Base-by-base conservation (phyloP, 2,329 filamentous ascomycete species). In the Sarocladium brachiariae region DNA sequence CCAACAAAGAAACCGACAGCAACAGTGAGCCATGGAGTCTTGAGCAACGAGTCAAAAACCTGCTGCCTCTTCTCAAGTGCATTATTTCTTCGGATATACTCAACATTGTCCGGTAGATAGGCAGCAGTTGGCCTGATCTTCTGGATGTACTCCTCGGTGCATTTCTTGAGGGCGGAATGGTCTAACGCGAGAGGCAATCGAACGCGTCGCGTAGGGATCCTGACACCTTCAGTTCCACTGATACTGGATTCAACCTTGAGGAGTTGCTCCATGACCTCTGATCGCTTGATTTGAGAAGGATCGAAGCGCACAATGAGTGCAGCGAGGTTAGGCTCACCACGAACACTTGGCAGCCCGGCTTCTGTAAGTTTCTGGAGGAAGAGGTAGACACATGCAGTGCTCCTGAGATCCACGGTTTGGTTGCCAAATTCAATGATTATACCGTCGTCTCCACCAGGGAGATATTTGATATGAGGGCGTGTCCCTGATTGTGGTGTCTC, bases 71-170 rank as follows among this genome's bases (percentile, higher is more conserved):
- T 58, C 6, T 57, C 39, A 5, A 70, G 59, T 0, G 61, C 69
- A 49, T 72, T 72, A 48, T 64, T 66, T 31, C 63, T 59, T 4
- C 57, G 57, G 6, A 68, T 54, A 50, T 81, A 84, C 1, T 75
- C 70, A 33, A 83, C 67, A 43, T 81, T 81, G 57, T 81, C 75
- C 0, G 80, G 80, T 0, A 84, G 65, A 53, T 82, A 84, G 1
- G 75, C 70, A 1, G 81, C 81, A 24, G 78, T 73, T 1, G 77
- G 75, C 2, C 80, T 70, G 53, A 80, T 76, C 3, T 76, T 81
- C 24, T 75, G 73, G 66, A 78, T 80, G 60, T 84, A 84, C 9
- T 80, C 70, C 51, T 76, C 64, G 0, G 49, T 39, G 18, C 33
- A 51, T 23, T 76, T 72, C 19, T 71, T 51, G 5, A 62, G 57